phyloP scores from a whole-genome alignment of 2,329 filamentous ascomycete genomes.

The Talaromyces piceae region DNA sequence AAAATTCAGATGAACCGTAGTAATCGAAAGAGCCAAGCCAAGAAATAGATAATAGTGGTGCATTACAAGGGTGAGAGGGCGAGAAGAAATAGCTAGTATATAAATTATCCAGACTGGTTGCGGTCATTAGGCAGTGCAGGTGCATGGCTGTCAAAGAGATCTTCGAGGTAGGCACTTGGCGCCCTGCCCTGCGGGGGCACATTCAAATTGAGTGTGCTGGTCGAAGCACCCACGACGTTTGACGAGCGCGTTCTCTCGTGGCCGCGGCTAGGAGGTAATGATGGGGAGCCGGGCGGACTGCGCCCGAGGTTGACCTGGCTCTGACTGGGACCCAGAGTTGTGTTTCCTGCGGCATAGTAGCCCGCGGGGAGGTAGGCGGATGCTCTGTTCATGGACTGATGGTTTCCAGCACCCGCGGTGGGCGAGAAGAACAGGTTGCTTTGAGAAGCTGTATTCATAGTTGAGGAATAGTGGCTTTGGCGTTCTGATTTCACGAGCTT shows the following conservation, averaged over 20 bases:
- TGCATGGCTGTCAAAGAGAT: constrained; percentile 70
- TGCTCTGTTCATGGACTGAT: constrained; percentile 54
- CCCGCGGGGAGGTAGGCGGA: constrained; percentile 81
- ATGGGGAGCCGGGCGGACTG: constrained; percentile 60
- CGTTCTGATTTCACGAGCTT: constrained; percentile 32
- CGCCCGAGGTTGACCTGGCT: constrained; percentile 34
- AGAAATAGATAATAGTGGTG: no score
- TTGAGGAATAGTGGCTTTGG: constrained; percentile 31
- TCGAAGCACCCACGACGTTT: constrained; percentile 24
- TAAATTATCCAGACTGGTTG: constrained; percentile 1
- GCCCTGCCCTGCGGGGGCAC: constrained; percentile 62
- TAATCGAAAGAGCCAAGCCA: no score
- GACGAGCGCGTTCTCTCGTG: constrained; percentile 25
- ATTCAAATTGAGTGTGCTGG: constrained; percentile 59
- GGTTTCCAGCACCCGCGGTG: constrained; percentile 60
- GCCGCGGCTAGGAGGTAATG: constrained; percentile 40
- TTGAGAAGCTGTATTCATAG: constrained; percentile 46
- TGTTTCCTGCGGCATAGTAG: constrained; percentile 71
- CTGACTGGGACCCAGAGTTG: constrained; percentile 38
- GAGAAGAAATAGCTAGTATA: not conserved
- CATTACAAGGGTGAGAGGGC: not conserved
- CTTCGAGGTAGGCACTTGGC: constrained; percentile 83
- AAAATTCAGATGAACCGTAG: no score
- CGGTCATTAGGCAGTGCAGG: constrained; percentile 10
- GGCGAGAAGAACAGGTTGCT: constrained; percentile 91